Base-by-base conservation (phyloP, 148 eudicot species). In the Heliamphora exappendiculata region DNA sequence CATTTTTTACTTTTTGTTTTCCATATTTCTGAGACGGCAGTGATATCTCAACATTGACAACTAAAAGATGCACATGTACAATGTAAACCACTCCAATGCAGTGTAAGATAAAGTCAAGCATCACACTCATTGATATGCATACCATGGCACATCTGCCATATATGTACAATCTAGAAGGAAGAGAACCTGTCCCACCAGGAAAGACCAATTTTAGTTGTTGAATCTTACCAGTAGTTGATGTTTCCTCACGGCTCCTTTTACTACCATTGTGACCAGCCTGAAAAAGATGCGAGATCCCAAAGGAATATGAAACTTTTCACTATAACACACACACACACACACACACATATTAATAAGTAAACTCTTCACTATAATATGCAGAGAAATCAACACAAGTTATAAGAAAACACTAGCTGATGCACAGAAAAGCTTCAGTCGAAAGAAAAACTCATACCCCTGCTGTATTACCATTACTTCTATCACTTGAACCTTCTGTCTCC, bases 401-500 rank as follows among this genome's bases (percentile, higher is more conserved):
- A 0, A 13, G 20, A 60, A 13, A 62, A 14, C 22, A 24, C 53
- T 44, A 42, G 53, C 72, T 42, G 53, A 47, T 59, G 50, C 66
- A 33, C 33, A 34, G n/a, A 26, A 37, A 73, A 1, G 54, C 2
- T 22, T 29, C 64, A 34, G 31, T 31, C 60, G 17, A 67, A 44
- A 55, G 60, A 50, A 70, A 60, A 39, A 50, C 75, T 45, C 91
- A 79, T 81, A 92, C 98, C 86, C 84, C 84, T 53, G 86, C 81
- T 19, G 92, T 88, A 76, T 84, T 87, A 29, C 89, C 91, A 81
- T 88, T 88, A 84, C 97, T 95, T 84, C 96, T 90, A 82, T 89
- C 88, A 76, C 94, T 92, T 64, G 94, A 92, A 78, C 91, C 96
- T 83, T 89, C 96, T 65, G 88, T 91, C 81, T 92, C 96, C 67